These are phyloP conservation scores for Tardiomyces digboiensis DNA, from an alignment of 1,139 yeast species.

Conservation along the genomic window DNA sequence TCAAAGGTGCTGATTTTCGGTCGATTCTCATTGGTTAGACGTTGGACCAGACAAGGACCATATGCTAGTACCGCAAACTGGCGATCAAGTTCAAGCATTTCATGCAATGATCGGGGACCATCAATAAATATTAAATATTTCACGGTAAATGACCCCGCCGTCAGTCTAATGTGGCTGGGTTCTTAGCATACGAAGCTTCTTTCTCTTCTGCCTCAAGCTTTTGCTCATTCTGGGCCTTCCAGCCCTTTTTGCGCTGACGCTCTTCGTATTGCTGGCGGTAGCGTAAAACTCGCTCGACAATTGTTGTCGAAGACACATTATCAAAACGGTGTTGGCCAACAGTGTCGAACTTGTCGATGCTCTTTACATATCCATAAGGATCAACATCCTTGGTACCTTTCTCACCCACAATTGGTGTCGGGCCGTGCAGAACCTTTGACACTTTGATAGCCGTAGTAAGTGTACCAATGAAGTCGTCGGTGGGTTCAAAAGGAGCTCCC, in stretches of 20 bases:
- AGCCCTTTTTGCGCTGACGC: constrained; percentile 69
- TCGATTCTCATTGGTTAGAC: too few species aligned
- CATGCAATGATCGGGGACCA: too few species aligned
- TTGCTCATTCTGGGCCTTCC: constrained; percentile 45
- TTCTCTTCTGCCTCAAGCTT: constrained; percentile 18
- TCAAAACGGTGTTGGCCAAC: constrained; percentile 50
- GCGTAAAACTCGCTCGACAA: constrained; percentile 57
- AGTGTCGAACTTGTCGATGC: constrained; percentile 32
- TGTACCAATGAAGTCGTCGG: constrained; percentile 28
- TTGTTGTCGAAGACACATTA: constrained; percentile 51
- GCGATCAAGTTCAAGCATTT: too few species aligned
- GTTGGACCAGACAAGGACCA: too few species aligned
- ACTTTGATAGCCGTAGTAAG: constrained; percentile 31
- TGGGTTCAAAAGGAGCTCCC: constrained; percentile 55
- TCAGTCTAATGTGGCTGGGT: too few species aligned
- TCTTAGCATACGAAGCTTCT: too few species aligned
- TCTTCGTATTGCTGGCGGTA: constrained; percentile 65
- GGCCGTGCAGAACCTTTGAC: constrained; percentile 52
- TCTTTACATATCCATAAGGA: constrained; percentile 35
- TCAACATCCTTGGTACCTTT: constrained; percentile 20
- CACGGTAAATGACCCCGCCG: too few species aligned
- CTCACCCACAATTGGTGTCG: constrained; percentile 32
- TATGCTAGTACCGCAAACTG: too few species aligned
- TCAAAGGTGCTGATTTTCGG: too few species aligned
- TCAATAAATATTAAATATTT: too few species aligned